Base-by-base conservation (phyloP, 257 asterid genomes). In the Cynanchum wilfordii region DNA sequence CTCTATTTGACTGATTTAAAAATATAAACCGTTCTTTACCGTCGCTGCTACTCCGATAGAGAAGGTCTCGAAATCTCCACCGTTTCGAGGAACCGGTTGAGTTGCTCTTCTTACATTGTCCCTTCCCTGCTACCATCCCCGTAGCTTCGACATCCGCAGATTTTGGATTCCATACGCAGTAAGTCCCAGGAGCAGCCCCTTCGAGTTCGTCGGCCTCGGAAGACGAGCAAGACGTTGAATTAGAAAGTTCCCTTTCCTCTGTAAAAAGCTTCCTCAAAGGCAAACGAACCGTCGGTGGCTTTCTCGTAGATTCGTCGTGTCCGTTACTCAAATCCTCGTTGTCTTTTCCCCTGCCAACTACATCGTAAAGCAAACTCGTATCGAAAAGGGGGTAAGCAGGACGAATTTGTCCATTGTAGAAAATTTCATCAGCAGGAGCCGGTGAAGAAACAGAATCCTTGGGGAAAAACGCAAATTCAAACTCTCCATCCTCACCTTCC, bases 351-450 rank as follows among this genome's bases (percentile, higher is more conserved):
- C 69, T 25, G 16, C 58, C 54, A n/a, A 5, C 20, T 20, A 70
- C 56, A 12, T 62, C 75, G 49, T 74, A 66, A 5, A 81, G 71
- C 73, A 86, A 64, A 33, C 79, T 78, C 20, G 79, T 66, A 65
- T 80, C 78, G 36, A 87, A 89, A 69, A 88, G 70, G 0, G 96
- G 95, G 81, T 76, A 90, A 58, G 77, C 81, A 15, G 94, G 87
- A 16, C 89, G 88, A 79, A 91, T 89, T 87, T 82, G 88, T 24
- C 96, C 94, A 85, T 91, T 80, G 67, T 64, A 80, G 86, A 87
- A 89, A 73, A 89, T 82, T 67, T 91, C 92, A 13, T 89, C 96
- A 0, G 85, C 87, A 24, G 87, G 65, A 33, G 81, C 55, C 0
- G 78, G 75, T 0, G 81, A 70, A 9, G 68, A 33, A 40, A 55